Conservation (phyloP, 148 eudicot genomes). For the Rhododendron griersonianum region DNA sequence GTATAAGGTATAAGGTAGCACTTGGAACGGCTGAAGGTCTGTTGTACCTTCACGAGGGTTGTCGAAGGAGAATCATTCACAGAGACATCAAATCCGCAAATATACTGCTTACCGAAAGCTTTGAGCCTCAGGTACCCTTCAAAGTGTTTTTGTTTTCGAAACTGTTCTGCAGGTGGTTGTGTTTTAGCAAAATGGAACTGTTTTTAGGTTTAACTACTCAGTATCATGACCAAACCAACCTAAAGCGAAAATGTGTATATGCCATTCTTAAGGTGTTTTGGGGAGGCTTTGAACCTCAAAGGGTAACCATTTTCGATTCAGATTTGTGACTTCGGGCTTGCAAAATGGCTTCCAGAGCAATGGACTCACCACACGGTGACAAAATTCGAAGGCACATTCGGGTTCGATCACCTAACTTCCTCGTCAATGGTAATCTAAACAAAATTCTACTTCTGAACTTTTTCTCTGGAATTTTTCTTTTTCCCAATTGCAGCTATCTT, state of each 20-base stretch:
- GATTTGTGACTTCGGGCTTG: slow-evolving; percentile 96
- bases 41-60: slow-evolving; percentile 74
- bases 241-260: not conserved
- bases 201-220: not conserved
- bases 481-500: slow-evolving; percentile 47
- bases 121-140: slow-evolving; percentile 69
- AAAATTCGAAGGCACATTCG: slow-evolving; percentile 89
- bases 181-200: not conserved
- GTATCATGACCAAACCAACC: not conserved
- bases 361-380: slow-evolving; percentile 89
- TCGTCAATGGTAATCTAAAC: not conserved
- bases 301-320: slow-evolving; percentile 28
- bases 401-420: slow-evolving; percentile 35
- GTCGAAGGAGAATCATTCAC: slow-evolving; percentile 80
- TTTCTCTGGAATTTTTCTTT: not conserved
- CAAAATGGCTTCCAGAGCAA: slow-evolving; percentile 90
- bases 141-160: not conserved
- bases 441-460: not conserved
- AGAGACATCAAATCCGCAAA: slow-evolving; percentile 92
- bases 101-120: slow-evolving; percentile 61
- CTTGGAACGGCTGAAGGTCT: slow-evolving; percentile 82
- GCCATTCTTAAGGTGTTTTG: slow-evolving; percentile 7
- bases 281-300: slow-evolving; percentile 11
- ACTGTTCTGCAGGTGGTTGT: not conserved
- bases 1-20: slow-evolving; percentile 65